Conservation (phyloP, 305 asterid species). For the Coffea humblotiana region DNA sequence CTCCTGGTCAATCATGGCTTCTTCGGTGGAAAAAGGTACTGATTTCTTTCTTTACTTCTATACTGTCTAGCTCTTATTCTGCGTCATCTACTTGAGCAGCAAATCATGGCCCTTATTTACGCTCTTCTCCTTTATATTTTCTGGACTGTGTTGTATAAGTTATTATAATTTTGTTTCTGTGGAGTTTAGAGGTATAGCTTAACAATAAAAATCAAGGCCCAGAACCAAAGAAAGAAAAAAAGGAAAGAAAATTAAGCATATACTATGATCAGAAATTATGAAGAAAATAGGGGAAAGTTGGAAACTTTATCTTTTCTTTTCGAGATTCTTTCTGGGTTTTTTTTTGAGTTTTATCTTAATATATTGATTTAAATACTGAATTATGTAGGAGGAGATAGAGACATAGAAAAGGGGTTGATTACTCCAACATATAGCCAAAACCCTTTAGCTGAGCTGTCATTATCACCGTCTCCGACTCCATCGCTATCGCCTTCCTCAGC, state of each 20-base stretch:
- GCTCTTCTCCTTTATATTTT: background rate
- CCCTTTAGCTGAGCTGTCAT: slow-evolving; percentile 55
- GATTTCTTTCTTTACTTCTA: slow-evolving; percentile 11
- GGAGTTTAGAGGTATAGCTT: background rate
- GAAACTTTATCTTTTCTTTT: background rate
- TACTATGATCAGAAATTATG: background rate
- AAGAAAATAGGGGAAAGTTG: background rate
- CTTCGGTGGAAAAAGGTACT: slow-evolving; percentile 53
- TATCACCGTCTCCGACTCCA: slow-evolving; percentile 80
- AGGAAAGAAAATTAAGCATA: background rate
- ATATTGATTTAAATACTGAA: slow-evolving; percentile 18
- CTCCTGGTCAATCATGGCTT: slow-evolving; percentile 43
- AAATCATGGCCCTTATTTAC: background rate
- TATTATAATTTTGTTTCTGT: background rate
- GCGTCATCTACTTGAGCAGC: background rate
- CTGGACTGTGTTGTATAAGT: background rate
- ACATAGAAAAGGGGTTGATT: slow-evolving; percentile 47
- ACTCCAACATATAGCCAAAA: slow-evolving; percentile 40
- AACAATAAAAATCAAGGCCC: background rate
- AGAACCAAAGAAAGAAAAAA: background rate
- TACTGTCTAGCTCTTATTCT: background rate
- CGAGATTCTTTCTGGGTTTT: background rate
- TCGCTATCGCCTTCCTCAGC: slow-evolving; percentile 88
- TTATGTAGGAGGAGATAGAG: slow-evolving; percentile 40
- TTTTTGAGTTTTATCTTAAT: background rate